phyloP scores from a whole-genome alignment of 371 early-diverging fungal genomes.

The Rhizopus stolonifer region DNA sequence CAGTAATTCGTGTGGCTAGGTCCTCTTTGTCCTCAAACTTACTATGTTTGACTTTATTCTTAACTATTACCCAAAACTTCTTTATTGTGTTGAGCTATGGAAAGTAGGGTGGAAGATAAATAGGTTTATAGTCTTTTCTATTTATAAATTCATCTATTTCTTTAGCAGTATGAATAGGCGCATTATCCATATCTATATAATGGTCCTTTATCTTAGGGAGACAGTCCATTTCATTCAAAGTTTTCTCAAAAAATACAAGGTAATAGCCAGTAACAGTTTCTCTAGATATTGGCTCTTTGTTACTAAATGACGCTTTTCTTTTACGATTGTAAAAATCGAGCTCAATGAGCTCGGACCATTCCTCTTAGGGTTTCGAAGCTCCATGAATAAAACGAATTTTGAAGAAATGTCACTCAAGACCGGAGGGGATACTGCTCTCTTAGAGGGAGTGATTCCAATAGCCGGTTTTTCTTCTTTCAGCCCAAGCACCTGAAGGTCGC shows the following conservation, averaged over 20 bases:
- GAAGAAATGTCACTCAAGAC: too few species aligned
- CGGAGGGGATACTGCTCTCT: too few species aligned
- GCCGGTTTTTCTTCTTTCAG: too few species aligned
- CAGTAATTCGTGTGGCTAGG: not conserved
- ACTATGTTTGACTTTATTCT: slow-evolving; percentile 4
- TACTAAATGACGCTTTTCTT: not conserved
- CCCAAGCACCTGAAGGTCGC: too few species aligned
- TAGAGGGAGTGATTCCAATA: too few species aligned
- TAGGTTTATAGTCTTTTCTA: not conserved
- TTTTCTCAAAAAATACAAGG: slow-evolving; percentile 20
- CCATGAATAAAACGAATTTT: too few species aligned
- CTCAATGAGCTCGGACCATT: too few species aligned
- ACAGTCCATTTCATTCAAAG: slow-evolving; percentile 19
- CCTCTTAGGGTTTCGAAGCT: too few species aligned
- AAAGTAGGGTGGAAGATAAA: slow-evolving; percentile 1
- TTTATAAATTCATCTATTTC: slow-evolving; percentile 3
- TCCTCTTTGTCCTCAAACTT: not conserved
- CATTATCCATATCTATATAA: slow-evolving; percentile 17
- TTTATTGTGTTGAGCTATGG: slow-evolving; percentile 3
- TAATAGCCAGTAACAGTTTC: slow-evolving; percentile 19
- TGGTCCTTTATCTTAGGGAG: slow-evolving; percentile 16
- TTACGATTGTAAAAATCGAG: too few species aligned
- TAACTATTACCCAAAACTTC: not conserved
- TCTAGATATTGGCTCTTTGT: slow-evolving; percentile 7
- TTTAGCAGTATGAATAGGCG: slow-evolving; percentile 11